phyloP scores from a whole-genome alignment of 306 rosid genomes.

The Leucaena leucocephala region DNA sequence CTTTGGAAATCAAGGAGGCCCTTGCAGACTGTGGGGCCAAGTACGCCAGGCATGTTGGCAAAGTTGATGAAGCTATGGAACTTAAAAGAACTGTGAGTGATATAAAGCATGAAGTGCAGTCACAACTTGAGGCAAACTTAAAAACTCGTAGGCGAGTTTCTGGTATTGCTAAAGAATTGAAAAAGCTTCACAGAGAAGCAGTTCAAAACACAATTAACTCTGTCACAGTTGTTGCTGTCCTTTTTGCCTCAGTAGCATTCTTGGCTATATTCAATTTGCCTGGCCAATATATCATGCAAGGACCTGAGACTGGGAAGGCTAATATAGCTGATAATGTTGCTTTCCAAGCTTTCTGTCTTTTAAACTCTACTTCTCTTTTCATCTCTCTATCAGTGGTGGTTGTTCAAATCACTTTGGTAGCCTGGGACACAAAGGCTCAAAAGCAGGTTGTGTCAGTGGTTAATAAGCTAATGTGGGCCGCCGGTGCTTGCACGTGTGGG shows the following conservation, averaged over 20 bases:
- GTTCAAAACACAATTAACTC: slow-evolving; percentile 87
- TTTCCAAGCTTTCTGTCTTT: slow-evolving; percentile 72
- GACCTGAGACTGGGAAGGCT: slow-evolving; percentile 62
- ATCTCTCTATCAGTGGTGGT: slow-evolving; percentile 91
- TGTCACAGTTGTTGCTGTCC: slow-evolving; percentile 83
- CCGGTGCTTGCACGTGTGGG: slow-evolving; percentile 86
- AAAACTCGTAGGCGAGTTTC: slow-evolving; percentile 77
- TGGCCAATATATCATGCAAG: slow-evolving; percentile 54
- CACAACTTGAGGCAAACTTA: slow-evolving; percentile 76
- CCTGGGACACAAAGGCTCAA: slow-evolving; percentile 95
- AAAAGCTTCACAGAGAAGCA: slow-evolving; percentile 89
- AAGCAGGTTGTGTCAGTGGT: slow-evolving; percentile 87
- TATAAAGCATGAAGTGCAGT: slow-evolving; percentile 85
- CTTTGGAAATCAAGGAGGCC: slow-evolving; percentile 67
- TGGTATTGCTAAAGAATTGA: slow-evolving; percentile 87
- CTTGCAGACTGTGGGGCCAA: slow-evolving; percentile 79
- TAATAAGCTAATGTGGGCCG: slow-evolving; percentile 94
- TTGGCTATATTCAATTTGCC: slow-evolving; percentile 93
- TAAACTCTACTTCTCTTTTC: slow-evolving; percentile 83
- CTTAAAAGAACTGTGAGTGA: slow-evolving; percentile 94
- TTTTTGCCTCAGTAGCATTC: slow-evolving; percentile 92
- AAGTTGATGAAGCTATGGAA: slow-evolving; percentile 78
- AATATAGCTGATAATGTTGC: slow-evolving; percentile 55
- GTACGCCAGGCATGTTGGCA: slow-evolving; percentile 75
- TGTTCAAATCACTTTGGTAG: slow-evolving; percentile 96